These are phyloP conservation scores for Echites panduratus DNA, from an alignment of 257 asterid species.

Conservation along the genomic window DNA sequence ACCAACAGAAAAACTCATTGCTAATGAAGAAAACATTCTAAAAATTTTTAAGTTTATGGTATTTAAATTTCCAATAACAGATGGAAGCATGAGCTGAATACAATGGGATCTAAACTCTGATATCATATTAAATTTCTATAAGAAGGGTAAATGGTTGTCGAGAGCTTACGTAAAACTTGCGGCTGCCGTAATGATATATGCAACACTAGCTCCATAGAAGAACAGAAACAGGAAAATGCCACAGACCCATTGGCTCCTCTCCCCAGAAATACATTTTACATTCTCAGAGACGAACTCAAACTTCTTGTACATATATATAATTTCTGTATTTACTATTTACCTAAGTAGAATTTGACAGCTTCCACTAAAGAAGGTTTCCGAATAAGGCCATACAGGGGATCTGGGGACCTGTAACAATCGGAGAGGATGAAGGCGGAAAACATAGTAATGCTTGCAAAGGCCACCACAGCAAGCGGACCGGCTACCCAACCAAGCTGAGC, in stretches of 20 bases:
- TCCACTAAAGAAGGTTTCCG: constrained; percentile 53
- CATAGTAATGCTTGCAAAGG: constrained; percentile 53
- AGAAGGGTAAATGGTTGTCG: neutral
- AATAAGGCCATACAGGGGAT: constrained; percentile 22
- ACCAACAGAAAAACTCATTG: neutral
- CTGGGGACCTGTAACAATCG: constrained; percentile 48
- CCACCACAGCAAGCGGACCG: constrained; percentile 55
- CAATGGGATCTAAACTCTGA: too few species aligned
- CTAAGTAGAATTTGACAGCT: constrained; percentile 43
- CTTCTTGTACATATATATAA: too few species aligned
- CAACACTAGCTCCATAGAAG: constrained; percentile 34
- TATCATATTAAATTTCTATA: too few species aligned
- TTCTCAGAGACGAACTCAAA: too few species aligned
- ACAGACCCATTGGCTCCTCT: constrained; percentile 26
- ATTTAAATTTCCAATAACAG: too few species aligned
- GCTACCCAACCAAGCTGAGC: constrained; percentile 83
- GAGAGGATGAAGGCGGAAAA: constrained; percentile 48
- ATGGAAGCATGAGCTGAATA: too few species aligned
- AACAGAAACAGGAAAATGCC: constrained; percentile 31
- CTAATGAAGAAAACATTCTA: too few species aligned
- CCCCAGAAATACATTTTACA: constrained; percentile 20
- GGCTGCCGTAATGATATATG: constrained; percentile 37
- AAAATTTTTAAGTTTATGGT: too few species aligned
- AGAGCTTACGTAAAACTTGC: constrained; percentile 13
- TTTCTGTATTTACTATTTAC: too few species aligned